Percentiles rank a stretch among this genome's conserved stretches.
These are phyloP conservation scores for Sequoia sempervirens DNA, from an alignment of 75 land plant genomes.

Conservation along the genomic window DNA sequence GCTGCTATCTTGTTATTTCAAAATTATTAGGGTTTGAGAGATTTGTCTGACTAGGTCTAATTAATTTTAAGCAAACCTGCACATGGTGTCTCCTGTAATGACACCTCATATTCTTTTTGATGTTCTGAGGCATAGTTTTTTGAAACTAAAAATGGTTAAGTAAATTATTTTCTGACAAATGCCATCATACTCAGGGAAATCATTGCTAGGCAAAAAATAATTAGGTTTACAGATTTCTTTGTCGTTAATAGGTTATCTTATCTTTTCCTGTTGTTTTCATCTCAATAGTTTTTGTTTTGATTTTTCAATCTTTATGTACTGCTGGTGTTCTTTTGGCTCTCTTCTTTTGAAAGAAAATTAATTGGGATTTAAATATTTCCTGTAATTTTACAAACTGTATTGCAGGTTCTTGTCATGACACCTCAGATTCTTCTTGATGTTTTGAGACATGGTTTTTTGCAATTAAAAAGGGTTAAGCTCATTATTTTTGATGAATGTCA, in stretches of 20 bases:
- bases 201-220: conserved; percentile 64
- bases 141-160: conserved; percentile 51
- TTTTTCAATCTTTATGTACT: too few species aligned
- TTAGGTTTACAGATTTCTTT: too few species aligned
- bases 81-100: conserved; percentile 95
- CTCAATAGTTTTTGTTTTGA: too few species aligned
- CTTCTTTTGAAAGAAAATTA: not conserved
- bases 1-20: too few species aligned
- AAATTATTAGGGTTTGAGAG: too few species aligned
- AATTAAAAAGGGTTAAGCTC: conserved; percentile 46
- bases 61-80: too few species aligned
- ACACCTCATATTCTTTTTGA: conserved; percentile 76
- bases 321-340: not conserved
- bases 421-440: conserved; percentile 78
- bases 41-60: too few species aligned
- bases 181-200: conserved; percentile 78
- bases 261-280: too few species aligned
- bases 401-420: conserved; percentile 92
- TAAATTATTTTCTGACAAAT: conserved; percentile 77
- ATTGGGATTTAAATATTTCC: not conserved
- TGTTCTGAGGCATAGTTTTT: conserved; percentile 57
- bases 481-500: conserved; percentile 93
- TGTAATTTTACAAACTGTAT: not conserved
- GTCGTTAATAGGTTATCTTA: too few species aligned
- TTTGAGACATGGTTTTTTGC: conserved; percentile 65